Base-by-base conservation (phyloP, 2,329 filamentous ascomycete genomes). In the Fusarium gaditjirri region DNA sequence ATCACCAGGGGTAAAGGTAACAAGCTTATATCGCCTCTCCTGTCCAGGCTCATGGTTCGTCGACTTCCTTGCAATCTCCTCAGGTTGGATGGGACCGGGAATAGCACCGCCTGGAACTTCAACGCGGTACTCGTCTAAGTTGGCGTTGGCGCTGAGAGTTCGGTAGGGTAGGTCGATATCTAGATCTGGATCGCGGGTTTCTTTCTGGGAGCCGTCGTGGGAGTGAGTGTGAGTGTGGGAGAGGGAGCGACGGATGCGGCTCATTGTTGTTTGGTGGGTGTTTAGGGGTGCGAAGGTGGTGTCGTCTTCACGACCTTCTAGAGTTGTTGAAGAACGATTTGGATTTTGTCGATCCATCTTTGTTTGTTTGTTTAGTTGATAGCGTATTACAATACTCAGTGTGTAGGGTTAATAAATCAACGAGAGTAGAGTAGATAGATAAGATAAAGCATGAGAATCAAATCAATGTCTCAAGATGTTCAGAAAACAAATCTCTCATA, bases 1-100 rank as follows among this genome's bases (percentile, higher is more conserved):
- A 78, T 96, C 93, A 65, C 90, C 84, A 6, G 91, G 86, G 8
- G 86, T 88, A 78, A 96, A 97, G 1, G 84, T 84, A 52, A 91
- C 88, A 7, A 92, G 89, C 72, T 83, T 83, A 79, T 87, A 87
- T 27, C 77, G 74, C 11, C 76, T 75, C 54, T 79, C 77, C 21
- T 56, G 53, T 7, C 66, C 74, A 7, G 46, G 60, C 8, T 55
- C 52, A 52, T 76, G 69, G 17, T 65, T 62, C 6, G 57, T 64
- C 1, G 63, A 72, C 58, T 46, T 69, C 46, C 72, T 68, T 7
- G 76, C 74, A 17, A 78, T 74, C 39, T 71, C 64, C 25, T 75
- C 70, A n/a, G 77, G 74, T 47, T 74, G 76, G 9, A 73, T 47
- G 1, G 82, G 83, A 1, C 83, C 84, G 29, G 89, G 84, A 71